Evolutionary conservation across 2,329 filamentous ascomycete genomes (phyloP).

Genomic region (Penicillium hordei): DNA sequence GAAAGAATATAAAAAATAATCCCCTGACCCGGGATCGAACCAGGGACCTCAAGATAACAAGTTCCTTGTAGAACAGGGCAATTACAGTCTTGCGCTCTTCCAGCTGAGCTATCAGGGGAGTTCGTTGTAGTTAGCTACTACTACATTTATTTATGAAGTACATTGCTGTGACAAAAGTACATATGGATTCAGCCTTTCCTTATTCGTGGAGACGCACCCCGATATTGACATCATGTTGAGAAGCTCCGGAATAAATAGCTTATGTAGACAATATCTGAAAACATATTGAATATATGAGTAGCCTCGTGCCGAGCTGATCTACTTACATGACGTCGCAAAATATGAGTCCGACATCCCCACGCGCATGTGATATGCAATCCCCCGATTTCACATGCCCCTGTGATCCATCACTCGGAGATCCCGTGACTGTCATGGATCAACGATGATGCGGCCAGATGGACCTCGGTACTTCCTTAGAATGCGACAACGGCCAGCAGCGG

Average conservation of each 20-base stretch:
- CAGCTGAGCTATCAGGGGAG: conserved; percentile 8
- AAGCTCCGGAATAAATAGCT: not conserved
- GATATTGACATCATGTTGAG: not conserved
- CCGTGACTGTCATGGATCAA: conserved; percentile 32
- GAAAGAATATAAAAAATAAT: not conserved
- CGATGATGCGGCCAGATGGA: conserved; percentile 20
- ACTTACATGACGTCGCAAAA: not conserved
- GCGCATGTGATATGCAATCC: conserved; percentile 4
- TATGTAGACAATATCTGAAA: not conserved
- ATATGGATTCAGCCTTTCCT: not conserved
- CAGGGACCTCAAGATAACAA: conserved; percentile 8
- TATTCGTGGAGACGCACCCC: not conserved
- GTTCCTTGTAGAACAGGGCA: not conserved
- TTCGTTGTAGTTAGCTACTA: fast-evolving
- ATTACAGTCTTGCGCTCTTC: conserved; percentile 10
- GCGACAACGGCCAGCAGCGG: conserved; percentile 8
- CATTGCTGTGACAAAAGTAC: not conserved
- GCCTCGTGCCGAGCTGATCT: not conserved
- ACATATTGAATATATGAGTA: not conserved
- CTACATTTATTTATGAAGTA: not conserved
- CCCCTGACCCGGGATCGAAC: conserved; percentile 8
- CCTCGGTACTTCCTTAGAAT: conserved; percentile 35
- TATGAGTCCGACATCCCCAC: not conserved
- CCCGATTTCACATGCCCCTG: conserved; percentile 12
- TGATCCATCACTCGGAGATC: conserved; percentile 14